A percentile compares a stretch with the other conserved stretches of the same genome.
Evolutionary conservation across 2,329 filamentous ascomycete genomes (phyloP).

Genomic region (Neoascochyta sp.): DNA sequence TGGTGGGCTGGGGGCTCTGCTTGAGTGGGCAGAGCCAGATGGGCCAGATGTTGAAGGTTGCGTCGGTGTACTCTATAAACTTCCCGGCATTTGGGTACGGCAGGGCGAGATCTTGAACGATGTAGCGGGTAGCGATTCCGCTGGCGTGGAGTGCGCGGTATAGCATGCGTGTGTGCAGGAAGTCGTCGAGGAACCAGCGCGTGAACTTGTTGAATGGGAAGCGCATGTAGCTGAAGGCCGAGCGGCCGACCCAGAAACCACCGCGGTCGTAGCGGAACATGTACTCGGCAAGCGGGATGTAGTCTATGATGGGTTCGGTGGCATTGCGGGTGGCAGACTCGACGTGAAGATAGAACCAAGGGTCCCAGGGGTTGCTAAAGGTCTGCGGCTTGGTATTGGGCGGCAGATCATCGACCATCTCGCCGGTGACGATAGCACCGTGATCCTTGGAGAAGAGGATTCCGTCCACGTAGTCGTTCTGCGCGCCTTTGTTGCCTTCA

Average conservation of each 20-base stretch:
- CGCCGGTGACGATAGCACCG: conserved; percentile 45
- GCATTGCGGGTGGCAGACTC: conserved; percentile 38
- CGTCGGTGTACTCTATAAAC: conserved; percentile 44
- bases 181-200: conserved; percentile 57
- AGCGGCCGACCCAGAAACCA: conserved; percentile 63
- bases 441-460: conserved; percentile 46
- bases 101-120: conserved; percentile 61
- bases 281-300: conserved; percentile 62
- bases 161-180: conserved; percentile 62
- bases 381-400: conserved; percentile 26
- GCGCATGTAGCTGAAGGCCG: conserved; percentile 62
- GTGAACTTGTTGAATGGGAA: conserved; percentile 63
- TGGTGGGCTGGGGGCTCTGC: conserved; percentile 30
- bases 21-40: conserved; percentile 49
- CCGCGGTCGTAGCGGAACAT: conserved; percentile 69
- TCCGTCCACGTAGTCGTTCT: conserved; percentile 49
- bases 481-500: conserved; percentile 29
- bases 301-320: conserved; percentile 45
- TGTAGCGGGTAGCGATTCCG: conserved; percentile 56
- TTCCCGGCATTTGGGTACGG: conserved; percentile 43
- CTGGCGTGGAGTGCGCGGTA: conserved; percentile 63
- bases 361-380: conserved; percentile 46
- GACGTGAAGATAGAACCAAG: conserved; percentile 52
- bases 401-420: conserved; percentile 40
- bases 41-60: conserved; percentile 44